These are phyloP conservation scores for Dentipellis fragilis DNA, from an alignment of 768 basidiomycete species.

Conservation along the genomic window DNA sequence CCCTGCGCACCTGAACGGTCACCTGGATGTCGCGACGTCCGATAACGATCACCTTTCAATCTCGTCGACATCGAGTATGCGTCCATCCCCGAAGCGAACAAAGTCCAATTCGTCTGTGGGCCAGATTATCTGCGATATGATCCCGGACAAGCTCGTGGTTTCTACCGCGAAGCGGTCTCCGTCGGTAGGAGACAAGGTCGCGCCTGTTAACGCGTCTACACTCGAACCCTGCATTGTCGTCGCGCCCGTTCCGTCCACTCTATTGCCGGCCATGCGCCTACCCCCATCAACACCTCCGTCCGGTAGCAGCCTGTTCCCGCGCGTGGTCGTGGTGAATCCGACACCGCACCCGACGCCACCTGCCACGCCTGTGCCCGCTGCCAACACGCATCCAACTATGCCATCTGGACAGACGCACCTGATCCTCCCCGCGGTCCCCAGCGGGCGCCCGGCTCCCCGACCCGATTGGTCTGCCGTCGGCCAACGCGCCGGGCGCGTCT, in stretches of 20 bases:
- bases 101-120: conserved; percentile 27
- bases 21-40: not conserved
- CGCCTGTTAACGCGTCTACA: not conserved
- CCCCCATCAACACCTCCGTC: conserved; percentile 14
- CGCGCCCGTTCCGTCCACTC: conserved; percentile 10
- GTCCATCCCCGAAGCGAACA: conserved; percentile 1
- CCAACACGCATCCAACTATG: conserved; percentile 13
- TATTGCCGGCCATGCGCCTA: conserved; percentile 17
- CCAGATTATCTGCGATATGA: conserved; percentile 48
- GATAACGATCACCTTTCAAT: not conserved
- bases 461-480: not conserved
- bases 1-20: not conserved
- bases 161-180: conserved; percentile 15
- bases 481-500: not conserved
- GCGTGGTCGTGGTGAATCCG: conserved; percentile 62
- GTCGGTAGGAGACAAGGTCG: not conserved
- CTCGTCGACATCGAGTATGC: conserved; percentile 2
- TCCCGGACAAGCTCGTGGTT: conserved; percentile 31
- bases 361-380: conserved; percentile 36
- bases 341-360: conserved; percentile 77
- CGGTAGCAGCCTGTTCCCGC: conserved; percentile 30
- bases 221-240: conserved; percentile 14
- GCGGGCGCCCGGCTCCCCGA: conserved; percentile 9
- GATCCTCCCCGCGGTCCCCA: conserved; percentile 17
- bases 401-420: conserved; percentile 20